Evolutionary conservation across 2,329 filamentous ascomycete species (phyloP).

Genomic region (Aquanectria penicillioides): DNA sequence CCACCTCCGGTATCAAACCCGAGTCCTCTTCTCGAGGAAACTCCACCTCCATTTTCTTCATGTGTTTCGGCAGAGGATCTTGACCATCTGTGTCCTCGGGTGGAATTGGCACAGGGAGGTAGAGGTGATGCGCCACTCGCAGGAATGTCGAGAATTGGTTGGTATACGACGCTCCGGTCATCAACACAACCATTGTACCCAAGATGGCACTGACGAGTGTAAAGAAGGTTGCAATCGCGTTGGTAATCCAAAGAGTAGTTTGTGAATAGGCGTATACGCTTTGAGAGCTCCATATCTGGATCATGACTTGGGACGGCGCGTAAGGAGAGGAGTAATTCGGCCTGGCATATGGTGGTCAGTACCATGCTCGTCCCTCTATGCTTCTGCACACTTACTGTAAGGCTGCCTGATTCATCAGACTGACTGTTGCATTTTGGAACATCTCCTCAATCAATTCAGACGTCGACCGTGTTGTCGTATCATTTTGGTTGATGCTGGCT

Average conservation of each 20-base stretch:
- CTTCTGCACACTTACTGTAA: too few species aligned
- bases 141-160: constrained; percentile 3
- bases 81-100: not conserved
- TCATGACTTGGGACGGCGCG: not conserved
- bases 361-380: too few species aligned
- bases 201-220: too few species aligned
- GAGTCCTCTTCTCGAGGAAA: not conserved
- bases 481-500: not conserved
- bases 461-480: not conserved
- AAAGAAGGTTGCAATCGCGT: not conserved
- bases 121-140: not conserved
- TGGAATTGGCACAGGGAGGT: not conserved
- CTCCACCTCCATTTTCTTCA: not conserved
- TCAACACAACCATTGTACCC: too few species aligned
- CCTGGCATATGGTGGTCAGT: not conserved
- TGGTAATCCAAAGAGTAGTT: not conserved
- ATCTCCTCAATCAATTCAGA: not conserved
- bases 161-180: not conserved
- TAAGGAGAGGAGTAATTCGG: not conserved
- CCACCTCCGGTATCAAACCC: not conserved
- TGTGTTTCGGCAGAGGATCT: not conserved
- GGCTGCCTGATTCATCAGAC: not conserved
- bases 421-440: not conserved
- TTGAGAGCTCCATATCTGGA: not conserved
- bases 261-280: not conserved